A percentile compares a stretch with the other conserved stretches of the same genome.
Conservation (phyloP, 805 yeast species). For the Cyberlindnera xishuangbannaensis region DNA sequence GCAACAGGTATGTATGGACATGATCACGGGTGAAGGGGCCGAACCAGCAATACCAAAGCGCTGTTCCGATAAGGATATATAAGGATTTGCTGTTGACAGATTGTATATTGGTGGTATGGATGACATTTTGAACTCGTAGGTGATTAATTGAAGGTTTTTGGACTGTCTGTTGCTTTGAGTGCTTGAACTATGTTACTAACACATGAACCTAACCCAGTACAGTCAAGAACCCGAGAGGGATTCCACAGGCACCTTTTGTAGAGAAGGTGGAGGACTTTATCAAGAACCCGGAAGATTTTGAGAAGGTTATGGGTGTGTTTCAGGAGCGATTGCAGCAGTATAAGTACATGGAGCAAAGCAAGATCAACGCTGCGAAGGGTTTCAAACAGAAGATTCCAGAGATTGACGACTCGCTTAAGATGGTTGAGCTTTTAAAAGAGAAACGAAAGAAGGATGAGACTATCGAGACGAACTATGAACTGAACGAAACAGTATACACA, state of each 20-base stretch:
- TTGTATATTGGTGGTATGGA: no score
- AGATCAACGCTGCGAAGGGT: slow-evolving; percentile 33
- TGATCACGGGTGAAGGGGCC: no score
- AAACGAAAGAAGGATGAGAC: slow-evolving; percentile 37
- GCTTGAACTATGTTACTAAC: no score
- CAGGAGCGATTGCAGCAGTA: slow-evolving; percentile 88
- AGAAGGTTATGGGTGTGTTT: slow-evolving; percentile 60
- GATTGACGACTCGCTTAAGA: slow-evolving; percentile 74
- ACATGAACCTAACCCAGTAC: no score
- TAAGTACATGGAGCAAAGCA: slow-evolving; percentile 65
- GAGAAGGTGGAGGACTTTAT: slow-evolving; percentile 74
- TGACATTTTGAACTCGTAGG: slow-evolving; percentile 21
- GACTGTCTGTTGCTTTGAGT: no score
- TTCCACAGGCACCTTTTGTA: slow-evolving; percentile 93
- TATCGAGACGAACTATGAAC: slow-evolving; percentile 78
- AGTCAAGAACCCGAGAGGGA: slow-evolving; percentile 79
- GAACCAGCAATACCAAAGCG: no score
- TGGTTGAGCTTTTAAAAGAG: slow-evolving; percentile 54
- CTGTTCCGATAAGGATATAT: no score
- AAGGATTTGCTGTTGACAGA: no score
- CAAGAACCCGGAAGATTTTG: slow-evolving; percentile 65
- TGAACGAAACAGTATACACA: slow-evolving; percentile 89
- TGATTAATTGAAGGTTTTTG: no score
- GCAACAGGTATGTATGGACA: no score
- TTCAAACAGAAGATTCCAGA: slow-evolving; percentile 82